phyloP scores from a whole-genome alignment of 139 green algal genomes.

The Penium margaritaceum region DNA sequence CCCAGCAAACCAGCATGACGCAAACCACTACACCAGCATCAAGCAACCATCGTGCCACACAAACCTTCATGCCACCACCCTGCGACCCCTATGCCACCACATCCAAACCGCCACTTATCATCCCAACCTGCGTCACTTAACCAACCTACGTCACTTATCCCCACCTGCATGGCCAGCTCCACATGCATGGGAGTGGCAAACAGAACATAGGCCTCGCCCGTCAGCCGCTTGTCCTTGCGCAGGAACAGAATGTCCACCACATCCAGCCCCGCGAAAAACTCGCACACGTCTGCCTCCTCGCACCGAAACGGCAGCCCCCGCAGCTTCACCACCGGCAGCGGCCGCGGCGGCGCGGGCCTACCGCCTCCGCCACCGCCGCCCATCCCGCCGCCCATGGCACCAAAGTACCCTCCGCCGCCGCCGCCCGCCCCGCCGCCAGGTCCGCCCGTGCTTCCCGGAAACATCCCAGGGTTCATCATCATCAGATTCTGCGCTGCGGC shows the following conservation, averaged over 20 bases:
- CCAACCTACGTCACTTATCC: no score
- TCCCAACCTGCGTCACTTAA: no score
- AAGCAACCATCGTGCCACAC: no score
- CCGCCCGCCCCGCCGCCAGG: neutral
- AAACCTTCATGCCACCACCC: no score
- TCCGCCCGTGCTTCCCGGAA: neutral
- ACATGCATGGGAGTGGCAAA: constrained; percentile 38
- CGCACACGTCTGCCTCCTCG: constrained; percentile 38
- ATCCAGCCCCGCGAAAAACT: constrained; percentile 44
- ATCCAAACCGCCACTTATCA: no score
- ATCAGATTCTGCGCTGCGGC: no score
- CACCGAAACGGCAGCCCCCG: constrained; percentile 36
- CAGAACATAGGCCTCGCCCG: constrained; percentile 41
- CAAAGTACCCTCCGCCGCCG: neutral
- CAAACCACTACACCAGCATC: no score
- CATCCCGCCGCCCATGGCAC: neutral
- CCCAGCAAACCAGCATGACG: no score
- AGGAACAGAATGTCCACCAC: constrained; percentile 44
- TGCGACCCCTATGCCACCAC: no score
- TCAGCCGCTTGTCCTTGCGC: constrained; percentile 24
- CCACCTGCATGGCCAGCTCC: constrained; percentile 24
- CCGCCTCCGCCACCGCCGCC: neutral
- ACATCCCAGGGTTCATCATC: no score
- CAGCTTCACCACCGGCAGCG: constrained; percentile 47
- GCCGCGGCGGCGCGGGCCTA: neutral